A percentile compares a stretch with the other conserved stretches of the same genome.
Evolutionary conservation across 345 rosid species (phyloP).

Genomic region (Psidium friedrichsthalianum): DNA sequence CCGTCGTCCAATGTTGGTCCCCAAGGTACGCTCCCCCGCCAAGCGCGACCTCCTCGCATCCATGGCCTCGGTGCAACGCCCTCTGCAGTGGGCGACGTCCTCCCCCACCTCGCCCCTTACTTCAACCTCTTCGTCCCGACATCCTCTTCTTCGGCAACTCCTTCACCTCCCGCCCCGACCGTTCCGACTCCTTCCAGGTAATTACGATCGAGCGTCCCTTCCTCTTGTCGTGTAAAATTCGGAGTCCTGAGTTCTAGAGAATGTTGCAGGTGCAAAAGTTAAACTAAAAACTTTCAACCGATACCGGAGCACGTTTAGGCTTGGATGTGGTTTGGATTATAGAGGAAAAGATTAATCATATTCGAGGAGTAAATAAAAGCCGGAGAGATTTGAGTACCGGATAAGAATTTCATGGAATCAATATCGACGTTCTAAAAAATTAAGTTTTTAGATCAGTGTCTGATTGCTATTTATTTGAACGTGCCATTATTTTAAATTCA

Average conservation of each 20-base stretch:
- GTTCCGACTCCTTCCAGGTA: slow-evolving; percentile 54
- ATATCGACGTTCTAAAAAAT: not conserved
- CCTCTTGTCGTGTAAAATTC: not conserved
- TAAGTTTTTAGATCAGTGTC: not conserved
- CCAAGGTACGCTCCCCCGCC: slow-evolving; percentile 22
- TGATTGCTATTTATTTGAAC: not conserved
- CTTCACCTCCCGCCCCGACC: slow-evolving; percentile 56
- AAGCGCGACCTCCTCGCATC: slow-evolving; percentile 62
- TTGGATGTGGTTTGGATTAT: not conserved
- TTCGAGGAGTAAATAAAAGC: not conserved
- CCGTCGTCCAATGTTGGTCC: slow-evolving; percentile 75
- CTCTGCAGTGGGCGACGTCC: slow-evolving; percentile 61
- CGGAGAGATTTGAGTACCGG: no score
- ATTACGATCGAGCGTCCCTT: not conserved
- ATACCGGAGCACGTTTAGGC: not conserved
- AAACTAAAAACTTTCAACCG: not conserved
- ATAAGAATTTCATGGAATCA: not conserved
- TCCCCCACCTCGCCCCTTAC: slow-evolving; percentile 25
- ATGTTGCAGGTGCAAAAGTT: not conserved
- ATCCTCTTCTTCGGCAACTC: slow-evolving; percentile 75
- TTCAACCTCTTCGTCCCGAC: slow-evolving; percentile 66
- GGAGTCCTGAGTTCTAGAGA: not conserved
- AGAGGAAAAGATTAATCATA: not conserved
- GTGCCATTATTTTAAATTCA: not conserved
- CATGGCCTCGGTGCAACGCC: slow-evolving; percentile 76